Evolutionary conservation across 1,284 basidiomycete species (phyloP), one percentile per base, ranked within the genome.

Genomic region (Malassezia dermatis): DNA sequence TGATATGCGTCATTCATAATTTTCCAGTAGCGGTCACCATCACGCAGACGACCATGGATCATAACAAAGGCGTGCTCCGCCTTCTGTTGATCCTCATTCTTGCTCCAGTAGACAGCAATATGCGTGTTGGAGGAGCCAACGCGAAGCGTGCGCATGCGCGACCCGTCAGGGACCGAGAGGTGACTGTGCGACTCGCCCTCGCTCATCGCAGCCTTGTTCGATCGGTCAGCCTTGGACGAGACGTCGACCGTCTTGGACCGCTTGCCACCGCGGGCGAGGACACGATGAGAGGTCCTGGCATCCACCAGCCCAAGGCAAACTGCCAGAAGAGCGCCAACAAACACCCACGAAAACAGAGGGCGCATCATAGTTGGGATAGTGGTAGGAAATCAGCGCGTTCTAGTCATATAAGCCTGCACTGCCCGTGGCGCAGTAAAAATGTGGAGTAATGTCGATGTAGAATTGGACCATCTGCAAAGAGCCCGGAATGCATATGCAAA

Each of bases 31-130:
- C 47, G 47, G 40, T 53, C 57, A 23, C 70, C 71, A 50, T 72
- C 56, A 1, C 68, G 61, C 17, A 63, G 48, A 17, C 63, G 55
- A 10, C 69, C 71, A 51, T 73, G 71, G 53, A 73, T 66, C 66
- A 72, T 71, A 48, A 73, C 52, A 31, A 62, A 71, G 8, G 69
- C 71, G 30, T 67, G 63, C 32, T 56, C 53, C 1, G 60, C 64
- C n/a, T 48, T 40, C 1, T 19, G 2, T 46, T 69, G 60, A 15
- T 59, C 35, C 2, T 61, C 58, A 0, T 35, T 26, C 2, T 42
- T 40, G 10, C 63, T 59, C 64, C 64, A 70, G 56, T 67, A 73
- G 2, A 51, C 56, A 0, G 64, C 62, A 8, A 71, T 51, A 11
- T 58, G 17, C 30, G 66, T 46, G 11, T 51, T 48, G 0, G 39